Percentiles rank a stretch among this genome's conserved stretches.
Evolutionary conservation across 805 yeast genomes (phyloP).

Genomic region (Lipomyces sp.): DNA sequence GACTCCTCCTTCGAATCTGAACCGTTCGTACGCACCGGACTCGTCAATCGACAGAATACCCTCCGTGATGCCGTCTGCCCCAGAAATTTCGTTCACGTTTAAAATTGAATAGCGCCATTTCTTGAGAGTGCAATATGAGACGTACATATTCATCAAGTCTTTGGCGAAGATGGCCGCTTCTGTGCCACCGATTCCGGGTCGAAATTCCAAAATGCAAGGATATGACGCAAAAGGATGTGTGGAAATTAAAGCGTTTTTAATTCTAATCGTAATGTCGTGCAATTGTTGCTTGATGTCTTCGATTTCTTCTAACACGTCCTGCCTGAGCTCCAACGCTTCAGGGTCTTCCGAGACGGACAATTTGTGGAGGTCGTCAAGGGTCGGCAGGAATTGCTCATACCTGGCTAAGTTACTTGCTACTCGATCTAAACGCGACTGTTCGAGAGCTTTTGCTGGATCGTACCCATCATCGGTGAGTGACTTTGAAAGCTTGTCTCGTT

Average conservation of each 20-base stretch:
- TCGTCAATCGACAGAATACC: conserved; percentile 76
- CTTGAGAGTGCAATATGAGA: conserved; percentile 64
- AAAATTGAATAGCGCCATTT: conserved; percentile 71
- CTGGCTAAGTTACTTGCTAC: conserved; percentile 14
- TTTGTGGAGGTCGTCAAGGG: conserved; percentile 17
- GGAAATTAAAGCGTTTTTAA: conserved; percentile 64
- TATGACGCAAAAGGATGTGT: conserved; percentile 75
- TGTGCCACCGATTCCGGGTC: conserved; percentile 96
- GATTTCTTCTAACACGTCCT: conserved; percentile 25
- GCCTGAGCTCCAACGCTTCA: conserved; percentile 25
- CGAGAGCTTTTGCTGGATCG: conserved; percentile 29
- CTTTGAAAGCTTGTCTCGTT: conserved; percentile 22
- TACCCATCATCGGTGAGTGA: conserved; percentile 26
- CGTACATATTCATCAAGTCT: conserved; percentile 82
- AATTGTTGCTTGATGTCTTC: conserved; percentile 10
- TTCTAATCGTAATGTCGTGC: conserved; percentile 2
- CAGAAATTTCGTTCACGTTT: conserved; percentile 59
- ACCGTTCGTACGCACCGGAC: conserved; percentile 72
- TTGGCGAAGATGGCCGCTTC: conserved; percentile 89
- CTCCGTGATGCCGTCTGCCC: conserved; percentile 66
- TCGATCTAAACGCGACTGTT: conserved; percentile 21
- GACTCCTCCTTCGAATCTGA: conserved; percentile 90
- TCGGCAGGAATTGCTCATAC: conserved; percentile 25
- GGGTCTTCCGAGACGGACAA: conserved; percentile 10
- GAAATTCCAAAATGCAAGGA: conserved; percentile 77